phyloP scores from a whole-genome alignment of 257 asterid genomes.

The Perilla frutescens region DNA sequence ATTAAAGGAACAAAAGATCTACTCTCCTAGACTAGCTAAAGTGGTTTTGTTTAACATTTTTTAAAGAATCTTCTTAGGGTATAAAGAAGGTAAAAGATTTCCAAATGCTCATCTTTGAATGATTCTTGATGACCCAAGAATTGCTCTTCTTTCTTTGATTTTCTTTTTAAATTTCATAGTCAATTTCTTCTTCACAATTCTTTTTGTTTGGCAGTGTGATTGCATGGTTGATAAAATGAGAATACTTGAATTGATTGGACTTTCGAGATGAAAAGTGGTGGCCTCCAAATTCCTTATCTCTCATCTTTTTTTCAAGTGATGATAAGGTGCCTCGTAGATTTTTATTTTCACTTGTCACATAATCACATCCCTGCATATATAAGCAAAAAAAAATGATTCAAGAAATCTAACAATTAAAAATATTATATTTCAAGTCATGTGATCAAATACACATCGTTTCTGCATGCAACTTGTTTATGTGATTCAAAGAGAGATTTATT shows the following conservation, averaged over 20 bases:
- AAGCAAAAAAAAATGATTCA: no score
- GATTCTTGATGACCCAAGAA: slow-evolving; percentile 49
- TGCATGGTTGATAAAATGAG: slow-evolving; percentile 44
- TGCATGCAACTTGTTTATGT: no score
- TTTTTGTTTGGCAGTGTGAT: slow-evolving; percentile 40
- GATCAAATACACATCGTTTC: no score
- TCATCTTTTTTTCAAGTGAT: slow-evolving; percentile 25
- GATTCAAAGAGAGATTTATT: no score
- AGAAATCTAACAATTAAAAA: no score
- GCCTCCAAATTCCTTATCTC: slow-evolving; percentile 47
- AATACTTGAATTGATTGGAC: slow-evolving; percentile 35
- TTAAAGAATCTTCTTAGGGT: slow-evolving; percentile 35
- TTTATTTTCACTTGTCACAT: not conserved
- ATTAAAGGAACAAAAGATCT: slow-evolving; percentile 26
- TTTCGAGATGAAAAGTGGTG: slow-evolving; percentile 33
- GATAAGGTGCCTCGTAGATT: slow-evolving; percentile 37
- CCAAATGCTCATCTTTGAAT: slow-evolving; percentile 40
- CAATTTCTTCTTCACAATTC: slow-evolving; percentile 36
- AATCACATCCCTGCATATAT: not conserved
- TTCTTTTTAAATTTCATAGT: not conserved
- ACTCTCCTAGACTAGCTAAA: slow-evolving; percentile 13
- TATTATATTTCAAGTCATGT: no score
- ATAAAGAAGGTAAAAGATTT: slow-evolving; percentile 35
- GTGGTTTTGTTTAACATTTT: slow-evolving; percentile 3
- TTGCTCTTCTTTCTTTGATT: slow-evolving; percentile 16